A percentile compares a stretch with the other conserved stretches of the same genome.
Conservation (phyloP, 176 grass and related monocot species). For the Ensete ventricosum region DNA sequence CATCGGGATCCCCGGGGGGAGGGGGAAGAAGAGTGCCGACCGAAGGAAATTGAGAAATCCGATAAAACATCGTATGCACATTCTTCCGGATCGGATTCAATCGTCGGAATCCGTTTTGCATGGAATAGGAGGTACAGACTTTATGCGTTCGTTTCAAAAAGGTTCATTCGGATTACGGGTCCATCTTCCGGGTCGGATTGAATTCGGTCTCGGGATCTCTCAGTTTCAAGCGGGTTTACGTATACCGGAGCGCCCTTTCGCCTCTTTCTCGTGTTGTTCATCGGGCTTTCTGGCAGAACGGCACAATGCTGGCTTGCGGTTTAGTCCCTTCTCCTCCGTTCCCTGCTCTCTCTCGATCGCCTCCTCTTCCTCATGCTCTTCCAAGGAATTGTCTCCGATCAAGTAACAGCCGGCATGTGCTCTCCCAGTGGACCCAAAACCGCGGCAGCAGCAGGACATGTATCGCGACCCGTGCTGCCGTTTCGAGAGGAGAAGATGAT, state of each 20-base stretch:
- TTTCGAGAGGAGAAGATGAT: background rate
- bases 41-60: background rate
- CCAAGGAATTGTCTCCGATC: background rate
- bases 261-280: no score
- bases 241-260: no score
- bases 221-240: no score
- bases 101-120: no score
- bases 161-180: no score
- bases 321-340: background rate
- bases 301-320: background rate
- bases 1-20: constrained; percentile 22
- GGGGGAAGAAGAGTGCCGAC: background rate
- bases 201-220: no score
- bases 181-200: no score
- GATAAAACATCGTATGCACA: no score
- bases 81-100: no score
- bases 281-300: background rate
- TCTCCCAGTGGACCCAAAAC: background rate
- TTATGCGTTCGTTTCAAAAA: no score
- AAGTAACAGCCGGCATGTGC: background rate
- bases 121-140: no score
- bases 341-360: background rate
- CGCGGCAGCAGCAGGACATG: background rate
- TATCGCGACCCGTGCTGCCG: background rate
- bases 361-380: background rate